Percentiles rank a stretch among this genome's conserved stretches.
Conservation (phyloP, 208 protist genomes). For the Leishmania mexicana region DNA sequence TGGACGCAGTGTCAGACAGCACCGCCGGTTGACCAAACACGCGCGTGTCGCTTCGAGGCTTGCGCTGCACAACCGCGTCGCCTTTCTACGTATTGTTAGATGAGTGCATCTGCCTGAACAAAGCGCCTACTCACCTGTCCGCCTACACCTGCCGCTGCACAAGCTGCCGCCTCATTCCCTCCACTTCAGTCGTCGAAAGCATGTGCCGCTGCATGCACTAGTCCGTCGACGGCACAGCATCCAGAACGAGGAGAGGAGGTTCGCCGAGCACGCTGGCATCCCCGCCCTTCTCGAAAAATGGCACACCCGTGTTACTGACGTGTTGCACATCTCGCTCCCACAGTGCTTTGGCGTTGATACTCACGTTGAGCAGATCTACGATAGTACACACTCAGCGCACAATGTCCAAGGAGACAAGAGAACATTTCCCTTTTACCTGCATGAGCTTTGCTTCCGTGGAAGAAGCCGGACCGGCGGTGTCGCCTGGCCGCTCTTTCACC, state of each 20-base stretch:
- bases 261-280: constrained; percentile 19
- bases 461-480: not conserved
- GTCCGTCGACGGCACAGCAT: constrained; percentile 56
- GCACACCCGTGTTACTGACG: constrained; percentile 7
- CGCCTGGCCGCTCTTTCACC: constrained; percentile 5
- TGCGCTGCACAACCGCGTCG: constrained; percentile 45
- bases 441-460: constrained; percentile 13
- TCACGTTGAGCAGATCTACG: constrained; percentile 45
- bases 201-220: constrained; percentile 35
- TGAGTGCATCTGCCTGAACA: constrained; percentile 6
- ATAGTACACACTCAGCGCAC: constrained; percentile 36
- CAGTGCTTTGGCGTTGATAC: constrained; percentile 40
- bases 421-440: constrained; percentile 48
- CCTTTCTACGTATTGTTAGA: constrained; percentile 31
- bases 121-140: constrained; percentile 31
- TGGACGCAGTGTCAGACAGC: not conserved
- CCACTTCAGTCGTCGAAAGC: constrained; percentile 34
- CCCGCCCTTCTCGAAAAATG: constrained; percentile 19
- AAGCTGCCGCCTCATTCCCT: constrained; percentile 31
- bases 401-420: constrained; percentile 42
- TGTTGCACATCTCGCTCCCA: constrained; percentile 36
- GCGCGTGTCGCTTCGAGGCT: not conserved
- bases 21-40: not conserved
- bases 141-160: constrained; percentile 35
- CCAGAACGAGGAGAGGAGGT: constrained; percentile 46